Conservation (phyloP, 2,329 filamentous ascomycete genomes). For the Aspergillus novofumigatus region DNA sequence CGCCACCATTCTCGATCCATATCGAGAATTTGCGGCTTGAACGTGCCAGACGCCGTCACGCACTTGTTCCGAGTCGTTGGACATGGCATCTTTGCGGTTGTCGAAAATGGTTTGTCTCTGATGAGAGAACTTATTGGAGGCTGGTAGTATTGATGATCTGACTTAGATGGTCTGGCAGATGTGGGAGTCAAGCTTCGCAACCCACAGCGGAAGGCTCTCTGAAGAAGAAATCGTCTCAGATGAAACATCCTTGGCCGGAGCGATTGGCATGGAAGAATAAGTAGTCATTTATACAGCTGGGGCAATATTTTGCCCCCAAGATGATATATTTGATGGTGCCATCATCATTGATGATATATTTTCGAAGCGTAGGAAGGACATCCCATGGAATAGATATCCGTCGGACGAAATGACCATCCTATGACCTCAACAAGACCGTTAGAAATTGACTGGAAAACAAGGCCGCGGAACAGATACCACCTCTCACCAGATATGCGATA, state of each 20-base stretch:
- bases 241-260: constrained; percentile 3
- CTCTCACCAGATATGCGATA: not conserved
- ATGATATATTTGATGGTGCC: not conserved
- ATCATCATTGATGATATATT: not conserved
- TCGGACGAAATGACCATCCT: not conserved
- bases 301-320: not conserved
- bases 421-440: constrained; percentile 2
- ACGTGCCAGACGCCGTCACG: constrained; percentile 1
- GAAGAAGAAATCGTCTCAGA: constrained; percentile 1
- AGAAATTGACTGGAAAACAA: not conserved
- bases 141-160: not conserved
- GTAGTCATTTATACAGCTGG: not conserved
- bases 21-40: constrained; percentile 11
- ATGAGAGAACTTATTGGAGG: not conserved
- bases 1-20: constrained; percentile 52
- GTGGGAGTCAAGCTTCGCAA: constrained; percentile 1
- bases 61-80: not conserved
- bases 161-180: not conserved
- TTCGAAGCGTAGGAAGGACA: not conserved
- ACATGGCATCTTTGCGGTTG: not conserved
- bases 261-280: not conserved
- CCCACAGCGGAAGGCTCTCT: not conserved
- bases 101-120: not conserved
- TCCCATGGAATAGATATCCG: constrained; percentile 6
- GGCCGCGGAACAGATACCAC: not conserved